Evolutionary conservation across 768 basidiomycete genomes (phyloP), one percentile per base, ranked within the genome.

Genomic region (Trametes cubensis): DNA sequence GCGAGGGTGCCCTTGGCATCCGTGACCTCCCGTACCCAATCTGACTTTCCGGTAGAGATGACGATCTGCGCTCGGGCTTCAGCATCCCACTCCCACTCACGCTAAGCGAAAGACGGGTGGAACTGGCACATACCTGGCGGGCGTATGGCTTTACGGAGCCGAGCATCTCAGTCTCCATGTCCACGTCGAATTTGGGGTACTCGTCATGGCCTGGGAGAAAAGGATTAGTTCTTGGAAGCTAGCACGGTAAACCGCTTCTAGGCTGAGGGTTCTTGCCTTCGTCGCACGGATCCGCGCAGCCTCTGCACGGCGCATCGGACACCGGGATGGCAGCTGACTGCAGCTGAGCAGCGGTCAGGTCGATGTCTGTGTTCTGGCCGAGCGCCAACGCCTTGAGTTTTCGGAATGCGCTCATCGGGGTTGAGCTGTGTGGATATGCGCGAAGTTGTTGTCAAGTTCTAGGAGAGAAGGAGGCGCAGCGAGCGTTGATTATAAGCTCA

Each of bases 31-130:
- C 80, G 80, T 41, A 85, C 83, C 95, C 95, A 98, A 76, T 98
- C 94, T 20, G 86, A 80, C 74, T 90, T 87, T 6, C 94, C 94
- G 0, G 94, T 96, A 1, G 92, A 95, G 55, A 98, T 90, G 38
- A 98, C 79, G 38, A 96, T 81, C 89, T 95, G 71, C 65, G 52
- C 62, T n/a, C 47, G 47, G 63, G 61, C 66, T 64, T 53, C 62
- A 41, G 17, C 11, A 34, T 44, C 13, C 25, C 14, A 17, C 40
- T 8, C 15, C 15, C 47, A 13, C 20, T 25, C 26, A 13, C 25
- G 34, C 34, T 34, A 34, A 34, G 34, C 34, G 34, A 23, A 2
- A 25, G 21, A 4, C 17, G 13, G 6, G 30, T 5, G 4, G 3
- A 26, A 11, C 41, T 42, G n/a, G 41, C 7, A 48, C 48, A 2